Evolutionary conservation across 208 protist species (phyloP).

Genomic region (Wallacemonas sp.): DNA sequence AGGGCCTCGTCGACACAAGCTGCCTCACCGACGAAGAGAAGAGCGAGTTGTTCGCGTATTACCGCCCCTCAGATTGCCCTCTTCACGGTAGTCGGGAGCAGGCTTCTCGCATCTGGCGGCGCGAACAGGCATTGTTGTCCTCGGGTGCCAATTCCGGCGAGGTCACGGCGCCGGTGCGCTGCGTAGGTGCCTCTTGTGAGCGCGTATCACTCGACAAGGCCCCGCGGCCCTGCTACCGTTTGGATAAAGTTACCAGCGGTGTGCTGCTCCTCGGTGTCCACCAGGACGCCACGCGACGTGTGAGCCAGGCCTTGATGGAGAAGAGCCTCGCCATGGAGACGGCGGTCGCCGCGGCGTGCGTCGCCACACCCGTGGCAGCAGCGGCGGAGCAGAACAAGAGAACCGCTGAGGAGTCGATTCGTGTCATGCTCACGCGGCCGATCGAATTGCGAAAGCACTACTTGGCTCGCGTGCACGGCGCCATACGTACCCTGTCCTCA

Average conservation of each 20-base stretch:
- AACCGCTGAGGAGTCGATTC: too few species aligned
- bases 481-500: not conserved
- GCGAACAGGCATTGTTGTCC: too few species aligned
- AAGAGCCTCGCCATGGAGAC: constrained; percentile 68
- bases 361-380: not conserved
- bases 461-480: constrained; percentile 24
- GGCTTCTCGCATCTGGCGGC: too few species aligned
- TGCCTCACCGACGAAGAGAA: constrained; percentile 43
- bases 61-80: too few species aligned
- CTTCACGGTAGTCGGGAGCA: too few species aligned
- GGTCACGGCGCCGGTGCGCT: not conserved
- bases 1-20: constrained; percentile 64
- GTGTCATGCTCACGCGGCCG: not conserved
- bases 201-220: constrained; percentile 41
- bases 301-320: constrained; percentile 53
- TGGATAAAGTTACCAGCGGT: constrained; percentile 90
- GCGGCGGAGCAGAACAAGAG: not conserved
- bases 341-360: constrained; percentile 26
- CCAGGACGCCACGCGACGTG: constrained; percentile 41
- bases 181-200: not conserved
- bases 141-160: not conserved
- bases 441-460: constrained; percentile 39
- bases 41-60: constrained; percentile 65
- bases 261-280: constrained; percentile 70
- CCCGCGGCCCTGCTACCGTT: constrained; percentile 75